Percentiles rank a stretch among this genome's conserved stretches.
These are phyloP conservation scores for Metarhizium sp. DNA, from an alignment of 2,329 filamentous ascomycete genomes.

Conservation along the genomic window DNA sequence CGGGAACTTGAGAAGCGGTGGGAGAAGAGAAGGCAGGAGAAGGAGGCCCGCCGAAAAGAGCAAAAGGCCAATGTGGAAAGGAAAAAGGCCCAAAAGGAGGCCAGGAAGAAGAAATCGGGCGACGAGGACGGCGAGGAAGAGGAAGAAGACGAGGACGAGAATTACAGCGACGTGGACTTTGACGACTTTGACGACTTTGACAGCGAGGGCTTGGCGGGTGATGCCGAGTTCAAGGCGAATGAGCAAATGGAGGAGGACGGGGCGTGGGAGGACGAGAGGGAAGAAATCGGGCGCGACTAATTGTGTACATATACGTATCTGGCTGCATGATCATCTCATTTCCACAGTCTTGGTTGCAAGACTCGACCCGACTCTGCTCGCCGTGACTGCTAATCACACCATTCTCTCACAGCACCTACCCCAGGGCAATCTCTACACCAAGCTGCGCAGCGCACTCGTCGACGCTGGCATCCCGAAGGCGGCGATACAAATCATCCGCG, in stretches of 20 bases:
- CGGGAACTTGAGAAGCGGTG: slow-evolving; percentile 74
- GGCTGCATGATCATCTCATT: no score
- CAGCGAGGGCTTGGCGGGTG: slow-evolving; percentile 40
- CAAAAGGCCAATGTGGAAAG: slow-evolving; percentile 87
- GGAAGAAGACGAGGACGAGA: slow-evolving; percentile 32
- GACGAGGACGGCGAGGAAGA: slow-evolving; percentile 29
- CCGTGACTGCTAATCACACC: no score
- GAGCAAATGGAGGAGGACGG: slow-evolving; percentile 38
- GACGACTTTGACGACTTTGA: slow-evolving; percentile 42
- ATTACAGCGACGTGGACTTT: slow-evolving; percentile 35
- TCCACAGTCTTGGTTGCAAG: no score
- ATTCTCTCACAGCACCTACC: no score
- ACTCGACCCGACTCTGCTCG: no score
- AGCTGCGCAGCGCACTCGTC: slow-evolving; percentile 14
- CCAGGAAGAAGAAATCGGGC: slow-evolving; percentile 27
- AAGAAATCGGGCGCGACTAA: slow-evolving; percentile 10
- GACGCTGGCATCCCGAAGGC: slow-evolving; percentile 8
- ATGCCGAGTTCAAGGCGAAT: slow-evolving; percentile 39
- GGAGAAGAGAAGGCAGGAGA: slow-evolving; percentile 68
- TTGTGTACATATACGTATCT: not conserved
- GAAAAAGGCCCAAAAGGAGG: slow-evolving; percentile 51
- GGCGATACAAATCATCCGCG: slow-evolving; percentile 1
- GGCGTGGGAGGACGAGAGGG: slow-evolving; percentile 43
- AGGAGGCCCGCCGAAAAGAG: slow-evolving; percentile 69
- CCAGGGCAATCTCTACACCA: not conserved